phyloP scores from a whole-genome alignment of 2,329 filamentous ascomycete species.

The Phialocephala sp. region DNA sequence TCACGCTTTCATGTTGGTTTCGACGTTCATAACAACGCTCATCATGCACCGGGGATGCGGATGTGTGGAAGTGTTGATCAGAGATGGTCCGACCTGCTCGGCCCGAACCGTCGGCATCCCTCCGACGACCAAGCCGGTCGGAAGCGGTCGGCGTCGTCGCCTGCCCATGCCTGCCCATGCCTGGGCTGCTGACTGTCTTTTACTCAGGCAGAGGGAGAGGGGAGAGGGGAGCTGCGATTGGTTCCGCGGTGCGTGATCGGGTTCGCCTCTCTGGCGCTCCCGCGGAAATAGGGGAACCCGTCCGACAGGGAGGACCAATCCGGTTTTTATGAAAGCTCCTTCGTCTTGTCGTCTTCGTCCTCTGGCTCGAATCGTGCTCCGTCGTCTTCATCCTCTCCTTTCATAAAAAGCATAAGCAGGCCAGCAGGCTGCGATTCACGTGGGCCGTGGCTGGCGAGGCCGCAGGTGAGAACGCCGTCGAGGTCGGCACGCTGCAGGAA shows the following conservation, averaged over 20 bases:
- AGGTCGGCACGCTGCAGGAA: constrained; percentile 1
- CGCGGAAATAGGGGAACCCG: neutral
- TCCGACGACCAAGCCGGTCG: neutral
- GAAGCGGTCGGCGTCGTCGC: neutral
- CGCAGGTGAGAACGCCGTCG: neutral
- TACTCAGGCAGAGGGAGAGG: no score
- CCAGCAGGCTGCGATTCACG: neutral
- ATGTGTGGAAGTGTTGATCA: neutral
- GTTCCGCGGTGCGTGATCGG: neutral
- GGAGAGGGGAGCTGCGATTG: neutral
- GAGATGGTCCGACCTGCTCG: neutral
- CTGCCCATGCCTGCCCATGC: neutral
- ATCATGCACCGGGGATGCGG: no score
- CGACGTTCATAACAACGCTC: no score
- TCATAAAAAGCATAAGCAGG: neutral
- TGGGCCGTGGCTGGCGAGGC: neutral
- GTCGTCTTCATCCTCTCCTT: neutral
- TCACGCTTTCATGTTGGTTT: no score
- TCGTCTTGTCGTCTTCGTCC: neutral
- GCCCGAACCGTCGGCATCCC: constrained; percentile 16
- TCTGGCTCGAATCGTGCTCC: neutral
- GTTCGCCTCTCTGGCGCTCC: neutral
- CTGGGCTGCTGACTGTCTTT: neutral
- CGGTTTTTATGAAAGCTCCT: neutral
- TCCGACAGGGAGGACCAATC: neutral